These are phyloP conservation scores for Wickerhamomyces queroliae DNA, from an alignment of 805 yeast species.

Conservation along the genomic window DNA sequence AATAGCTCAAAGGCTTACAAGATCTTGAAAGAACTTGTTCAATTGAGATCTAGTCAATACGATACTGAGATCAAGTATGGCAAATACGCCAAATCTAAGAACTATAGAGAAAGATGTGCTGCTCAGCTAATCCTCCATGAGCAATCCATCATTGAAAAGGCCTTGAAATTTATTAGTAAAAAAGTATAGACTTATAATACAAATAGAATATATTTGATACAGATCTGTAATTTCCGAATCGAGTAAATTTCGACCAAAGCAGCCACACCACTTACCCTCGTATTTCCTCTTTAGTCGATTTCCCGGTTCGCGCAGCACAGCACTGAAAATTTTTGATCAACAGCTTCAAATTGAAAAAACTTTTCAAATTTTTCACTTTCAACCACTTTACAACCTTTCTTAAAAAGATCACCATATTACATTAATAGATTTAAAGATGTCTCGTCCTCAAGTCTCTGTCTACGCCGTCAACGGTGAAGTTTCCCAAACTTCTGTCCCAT, in stretches of 20 bases:
- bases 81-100: slow-evolving; percentile 10
- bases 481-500: slow-evolving; percentile 76
- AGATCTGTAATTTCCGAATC: no score
- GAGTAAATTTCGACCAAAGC: no score
- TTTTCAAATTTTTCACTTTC: background rate
- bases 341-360: background rate
- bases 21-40: slow-evolving; percentile 12
- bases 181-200: slow-evolving; percentile 3
- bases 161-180: slow-evolving; percentile 8
- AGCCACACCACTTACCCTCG: no score
- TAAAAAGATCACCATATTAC: slow-evolving; percentile 5
- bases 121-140: slow-evolving; percentile 15
- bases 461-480: slow-evolving; percentile 83
- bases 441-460: slow-evolving; percentile 97
- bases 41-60: slow-evolving; percentile 12
- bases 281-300: background rate
- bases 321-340: background rate
- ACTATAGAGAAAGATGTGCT: slow-evolving; percentile 11
- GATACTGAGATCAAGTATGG: slow-evolving; percentile 3
- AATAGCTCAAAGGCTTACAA: slow-evolving; percentile 14
- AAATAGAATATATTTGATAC: no score
- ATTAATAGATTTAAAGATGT: slow-evolving; percentile 29
- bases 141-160: slow-evolving; percentile 8
- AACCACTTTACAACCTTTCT: background rate
- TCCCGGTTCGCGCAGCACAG: no score